Conservation (phyloP, 2,329 filamentous ascomycete species). For the Fulvia fulva region DNA sequence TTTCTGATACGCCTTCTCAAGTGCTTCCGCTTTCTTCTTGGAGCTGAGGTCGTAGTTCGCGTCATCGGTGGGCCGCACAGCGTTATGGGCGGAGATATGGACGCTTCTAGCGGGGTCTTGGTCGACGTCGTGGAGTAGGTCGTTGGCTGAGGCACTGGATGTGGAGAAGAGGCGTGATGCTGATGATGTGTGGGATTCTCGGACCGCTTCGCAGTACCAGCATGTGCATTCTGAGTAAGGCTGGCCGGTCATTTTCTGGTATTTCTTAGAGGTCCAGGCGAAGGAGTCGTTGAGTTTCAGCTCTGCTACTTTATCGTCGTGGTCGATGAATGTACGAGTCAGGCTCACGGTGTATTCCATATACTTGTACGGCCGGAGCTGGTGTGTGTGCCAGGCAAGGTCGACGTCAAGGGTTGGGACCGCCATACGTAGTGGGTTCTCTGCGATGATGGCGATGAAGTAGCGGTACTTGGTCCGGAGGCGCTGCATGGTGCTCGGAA, state of each 20-base stretch:
- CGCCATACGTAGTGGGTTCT: conserved; percentile 44
- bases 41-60: conserved; percentile 18
- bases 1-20: conserved; percentile 55
- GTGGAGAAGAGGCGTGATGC: conserved; percentile 46
- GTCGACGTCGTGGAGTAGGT: conserved; percentile 43
- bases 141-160: conserved; percentile 32
- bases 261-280: conserved; percentile 67
- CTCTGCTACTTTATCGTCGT: conserved; percentile 80
- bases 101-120: conserved; percentile 53
- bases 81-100: conserved; percentile 71
- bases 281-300: conserved; percentile 61
- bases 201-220: conserved; percentile 77
- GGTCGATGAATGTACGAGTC: conserved; percentile 63
- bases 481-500: conserved; percentile 59
- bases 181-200: conserved; percentile 52
- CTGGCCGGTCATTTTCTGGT: conserved; percentile 60
- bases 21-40: conserved; percentile 34
- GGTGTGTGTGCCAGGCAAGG: conserved; percentile 76
- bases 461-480: conserved; percentile 62
- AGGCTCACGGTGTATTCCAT: conserved; percentile 51
- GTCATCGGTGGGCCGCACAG: conserved; percentile 45
- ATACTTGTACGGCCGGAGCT: conserved; percentile 63
- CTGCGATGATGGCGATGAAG: conserved; percentile 59
- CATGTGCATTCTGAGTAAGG: conserved; percentile 75
- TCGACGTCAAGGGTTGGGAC: conserved; percentile 74